Base-by-base conservation (phyloP, 805 yeast species). In the Candida maesae region DNA sequence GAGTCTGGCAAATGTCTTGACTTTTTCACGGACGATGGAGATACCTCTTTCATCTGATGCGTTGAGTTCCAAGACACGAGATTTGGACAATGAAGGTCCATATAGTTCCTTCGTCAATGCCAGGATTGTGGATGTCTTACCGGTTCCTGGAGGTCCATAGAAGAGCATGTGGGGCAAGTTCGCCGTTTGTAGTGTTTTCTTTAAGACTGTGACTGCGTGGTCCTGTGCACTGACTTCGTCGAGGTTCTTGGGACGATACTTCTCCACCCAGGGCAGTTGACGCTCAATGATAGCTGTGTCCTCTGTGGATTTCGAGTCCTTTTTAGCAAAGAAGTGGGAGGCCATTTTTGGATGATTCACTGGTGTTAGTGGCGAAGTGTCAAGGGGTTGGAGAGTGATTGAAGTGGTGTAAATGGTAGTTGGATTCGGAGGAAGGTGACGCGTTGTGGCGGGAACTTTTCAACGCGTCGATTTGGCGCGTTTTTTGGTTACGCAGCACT, bases 61-160 rank as follows among this genome's bases (percentile, higher is more conserved):
- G 63, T 87, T 87, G 51, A 87, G 67, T 58, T 87, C 96, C 44
- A 87, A 63, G 2, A 87, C 93, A 53, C 95, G 72, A 14, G 79
- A 62, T 53, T 80, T 81, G 58, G 74, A 73, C 29, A 87, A 67
- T 6, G 61, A 63, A 3, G 95, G 95, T 1, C 87, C 96, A 59
- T 79, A 87, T 23, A 87, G 61, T 56, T 86, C 87, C 51, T 76
- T 81, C 3, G 95, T 88, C 50, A 87, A 66, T 3, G 95, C 95
- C 41, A 88, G 66, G 23, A 87, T 82, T 0, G 96, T 88, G 2
- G 95, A 86, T 0, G 96, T 87, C 55, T 87, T 87, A 47, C 96
- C 96, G 0, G 95, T 87, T 15, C 96, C 96, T 35, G 96, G 95
- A 1, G 96, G 95, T 0, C 96, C 96, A 58, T 87, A 88, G 65